These are phyloP conservation scores for Ettlia oleoabundans DNA, from an alignment of 139 green algal species.

Conservation along the genomic window DNA sequence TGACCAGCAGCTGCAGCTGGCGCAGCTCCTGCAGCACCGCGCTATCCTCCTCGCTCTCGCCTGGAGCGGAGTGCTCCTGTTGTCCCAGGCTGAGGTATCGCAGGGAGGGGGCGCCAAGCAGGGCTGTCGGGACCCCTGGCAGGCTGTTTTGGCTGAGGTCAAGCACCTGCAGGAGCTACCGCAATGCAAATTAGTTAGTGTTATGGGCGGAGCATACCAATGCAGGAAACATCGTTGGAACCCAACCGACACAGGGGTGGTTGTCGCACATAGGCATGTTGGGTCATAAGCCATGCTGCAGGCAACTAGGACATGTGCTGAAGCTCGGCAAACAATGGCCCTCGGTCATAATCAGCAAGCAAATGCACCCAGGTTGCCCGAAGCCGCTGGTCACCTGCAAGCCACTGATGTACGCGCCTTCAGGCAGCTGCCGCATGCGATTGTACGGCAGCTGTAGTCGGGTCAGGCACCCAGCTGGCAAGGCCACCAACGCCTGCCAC, in stretches of 20 bases:
- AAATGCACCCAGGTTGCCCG: too few species aligned
- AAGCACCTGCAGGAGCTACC: conserved; percentile 15
- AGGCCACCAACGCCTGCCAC: not conserved
- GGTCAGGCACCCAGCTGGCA: not conserved
- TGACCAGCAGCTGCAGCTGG: not conserved
- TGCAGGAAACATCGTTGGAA: too few species aligned
- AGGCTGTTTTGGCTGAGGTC: conserved; percentile 65
- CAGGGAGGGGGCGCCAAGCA: not conserved
- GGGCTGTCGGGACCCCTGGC: conserved; percentile 35
- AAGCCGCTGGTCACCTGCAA: too few species aligned
- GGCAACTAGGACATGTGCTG: too few species aligned
- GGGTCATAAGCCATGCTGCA: too few species aligned
- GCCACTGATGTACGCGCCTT: not conserved
- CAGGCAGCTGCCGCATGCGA: conserved; percentile 1
- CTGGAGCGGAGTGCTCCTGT: not conserved
- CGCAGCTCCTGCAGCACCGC: not conserved
- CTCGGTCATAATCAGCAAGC: too few species aligned
- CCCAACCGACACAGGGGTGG: too few species aligned
- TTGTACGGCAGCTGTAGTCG: conserved; percentile 21
- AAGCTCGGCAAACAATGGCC: too few species aligned
- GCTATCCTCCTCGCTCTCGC: not conserved
- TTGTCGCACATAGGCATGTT: too few species aligned
- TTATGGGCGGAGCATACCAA: too few species aligned
- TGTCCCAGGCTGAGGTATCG: not conserved
- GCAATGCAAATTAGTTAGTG: too few species aligned